Base-by-base conservation (phyloP, 768 basidiomycete genomes). In the Podaxis pistillaris region DNA sequence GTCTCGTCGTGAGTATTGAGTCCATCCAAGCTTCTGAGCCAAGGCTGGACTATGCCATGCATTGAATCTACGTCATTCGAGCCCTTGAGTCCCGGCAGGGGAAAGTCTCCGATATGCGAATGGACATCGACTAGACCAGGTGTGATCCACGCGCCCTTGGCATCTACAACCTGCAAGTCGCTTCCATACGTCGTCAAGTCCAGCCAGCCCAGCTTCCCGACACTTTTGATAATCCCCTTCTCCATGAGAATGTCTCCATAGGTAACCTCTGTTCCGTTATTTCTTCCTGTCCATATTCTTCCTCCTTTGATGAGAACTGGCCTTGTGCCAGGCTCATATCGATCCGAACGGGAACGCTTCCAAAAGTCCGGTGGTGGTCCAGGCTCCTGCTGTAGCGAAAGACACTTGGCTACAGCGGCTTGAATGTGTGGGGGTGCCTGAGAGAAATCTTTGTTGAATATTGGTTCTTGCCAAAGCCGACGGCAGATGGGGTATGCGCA, bases 1-100 rank as follows among this genome's bases (percentile, higher is more conserved):
- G 90, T 81, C 17, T 85, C 82, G 70, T 94, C 92, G 66, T 90
- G 90, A 0, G 91, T 92, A 70, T 94, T 93, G 56, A 94, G 77
- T 0, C 83, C 91, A 67, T 96, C 93, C 12, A 94, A 72, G 30
- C 85, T 86, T 38, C 91, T 81, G 7, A 94, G 78, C 87, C 87
- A 90, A 15, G 84, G 85, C 51, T 76, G 75, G 2, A 77, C 69
- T 12, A 73, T 78, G 17, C 75, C 79, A 57, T 84, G 79, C 37
- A 70, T 17, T 11, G 87, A 89, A 69, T 88, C 86, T 28, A 68
- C 80, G 67, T 91, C 91, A 13, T 57, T 62, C 1, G 81, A 74
- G 17, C 86, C 88, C n/a, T 68, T 59, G 1, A 91, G 74, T 0
- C 46, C 68, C 0, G 90, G 89, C 0, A 82, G 73, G 12, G 85